These are phyloP conservation scores for Heliocybe sulcata DNA, from an alignment of 1,284 basidiomycete genomes.

Conservation along the genomic window DNA sequence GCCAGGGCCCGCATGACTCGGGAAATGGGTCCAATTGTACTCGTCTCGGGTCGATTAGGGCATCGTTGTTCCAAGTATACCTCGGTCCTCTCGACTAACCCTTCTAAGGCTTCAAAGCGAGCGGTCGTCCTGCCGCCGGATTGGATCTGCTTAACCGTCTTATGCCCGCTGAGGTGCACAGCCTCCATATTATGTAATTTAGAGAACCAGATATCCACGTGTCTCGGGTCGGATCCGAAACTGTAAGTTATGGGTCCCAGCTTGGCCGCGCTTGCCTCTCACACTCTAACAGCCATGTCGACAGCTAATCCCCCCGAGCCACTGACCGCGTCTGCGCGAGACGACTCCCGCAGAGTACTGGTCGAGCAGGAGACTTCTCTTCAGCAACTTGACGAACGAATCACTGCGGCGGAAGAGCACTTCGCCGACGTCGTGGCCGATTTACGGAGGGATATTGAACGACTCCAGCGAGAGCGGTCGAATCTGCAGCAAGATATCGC, in stretches of 20 bases:
- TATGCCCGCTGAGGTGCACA: neutral
- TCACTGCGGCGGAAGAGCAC: conserved; percentile 37
- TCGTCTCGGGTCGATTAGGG: neutral
- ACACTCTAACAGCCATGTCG: conserved; percentile 12
- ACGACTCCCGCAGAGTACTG: conserved; percentile 34
- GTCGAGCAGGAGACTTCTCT: conserved; percentile 12
- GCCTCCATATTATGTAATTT: neutral
- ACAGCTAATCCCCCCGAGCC: conserved; percentile 35
- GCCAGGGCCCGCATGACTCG: neutral
- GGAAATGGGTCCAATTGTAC: neutral
- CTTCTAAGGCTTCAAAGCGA: neutral
- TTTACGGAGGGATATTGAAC: conserved; percentile 40
- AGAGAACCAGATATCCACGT: neutral
- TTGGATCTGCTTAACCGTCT: neutral
- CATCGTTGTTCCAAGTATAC: neutral
- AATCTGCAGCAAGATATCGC: conserved; percentile 38
- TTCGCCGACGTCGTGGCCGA: conserved; percentile 53
- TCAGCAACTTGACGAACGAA: conserved; percentile 18
- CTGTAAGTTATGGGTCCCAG: neutral
- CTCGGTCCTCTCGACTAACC: neutral
- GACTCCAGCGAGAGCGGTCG: conserved; percentile 40
- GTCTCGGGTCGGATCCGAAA: neutral
- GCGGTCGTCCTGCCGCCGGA: neutral
- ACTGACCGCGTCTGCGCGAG: conserved; percentile 42
- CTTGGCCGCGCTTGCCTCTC: conserved; percentile 9